Evolutionary conservation across 768 basidiomycete genomes (phyloP).

Genomic region (Macrolepiota dolichaula): DNA sequence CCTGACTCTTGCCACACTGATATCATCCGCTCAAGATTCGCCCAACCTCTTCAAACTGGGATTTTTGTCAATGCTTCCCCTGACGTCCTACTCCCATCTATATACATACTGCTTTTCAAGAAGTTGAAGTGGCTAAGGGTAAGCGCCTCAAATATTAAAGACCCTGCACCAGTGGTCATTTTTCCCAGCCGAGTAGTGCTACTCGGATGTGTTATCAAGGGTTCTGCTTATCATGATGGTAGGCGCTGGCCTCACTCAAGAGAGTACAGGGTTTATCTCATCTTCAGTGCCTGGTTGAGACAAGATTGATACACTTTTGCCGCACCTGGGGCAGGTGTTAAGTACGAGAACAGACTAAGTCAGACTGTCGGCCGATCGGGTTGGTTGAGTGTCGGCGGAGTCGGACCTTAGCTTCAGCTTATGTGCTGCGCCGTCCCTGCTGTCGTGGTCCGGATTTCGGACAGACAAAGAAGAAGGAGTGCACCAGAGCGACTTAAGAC

Average conservation of each 20-base stretch:
- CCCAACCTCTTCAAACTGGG: constrained; percentile 29
- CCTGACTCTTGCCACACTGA: constrained; percentile 28
- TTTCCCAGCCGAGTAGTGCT: constrained; percentile 6
- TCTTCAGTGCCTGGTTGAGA: neutral
- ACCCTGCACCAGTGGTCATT: neutral
- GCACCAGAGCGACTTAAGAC: too few relatives aligned
- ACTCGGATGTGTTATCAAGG: neutral
- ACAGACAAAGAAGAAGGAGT: too few relatives aligned
- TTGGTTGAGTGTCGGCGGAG: too few relatives aligned
- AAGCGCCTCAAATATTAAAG: constrained; percentile 4
- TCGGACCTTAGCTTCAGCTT: too few relatives aligned
- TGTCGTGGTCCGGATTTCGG: too few relatives aligned
- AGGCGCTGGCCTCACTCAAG: neutral
- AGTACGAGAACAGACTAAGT: too few relatives aligned
- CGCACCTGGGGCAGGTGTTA: too few relatives aligned
- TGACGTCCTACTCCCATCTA: neutral
- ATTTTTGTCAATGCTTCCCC: constrained; percentile 28
- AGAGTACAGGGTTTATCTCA: neutral
- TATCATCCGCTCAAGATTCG: constrained; percentile 32
- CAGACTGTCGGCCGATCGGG: too few relatives aligned
- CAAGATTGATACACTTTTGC: neutral
- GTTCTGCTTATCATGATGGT: neutral
- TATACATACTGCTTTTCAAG: constrained; percentile 3
- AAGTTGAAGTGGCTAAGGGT: constrained; percentile 4
- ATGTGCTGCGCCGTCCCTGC: too few relatives aligned